Base-by-base conservation (phyloP, 495 filamentous ascomycete species). In the Tuber melanosporum region DNA sequence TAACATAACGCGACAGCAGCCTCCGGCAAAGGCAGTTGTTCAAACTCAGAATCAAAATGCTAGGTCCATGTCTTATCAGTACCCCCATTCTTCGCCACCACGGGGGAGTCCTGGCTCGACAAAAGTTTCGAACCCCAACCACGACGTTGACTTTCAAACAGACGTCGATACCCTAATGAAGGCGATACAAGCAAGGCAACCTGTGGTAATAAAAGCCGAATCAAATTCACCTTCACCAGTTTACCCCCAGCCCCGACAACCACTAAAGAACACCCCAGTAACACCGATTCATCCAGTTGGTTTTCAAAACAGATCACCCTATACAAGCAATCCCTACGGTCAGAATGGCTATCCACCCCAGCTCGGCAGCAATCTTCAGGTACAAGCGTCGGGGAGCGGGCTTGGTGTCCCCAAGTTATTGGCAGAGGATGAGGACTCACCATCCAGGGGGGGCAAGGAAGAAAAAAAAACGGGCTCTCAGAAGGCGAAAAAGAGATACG, bases 151-250 rank as follows among this genome's bases (percentile, higher is more conserved):
- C 70, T 95, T 94, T 85, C 89, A 89, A 45, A 98, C 94, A 1
- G 89, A 92, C 72, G 90, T 98, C 70, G 95, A 98, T 83, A 90
- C 90, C n/a, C 84, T 98, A 57, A 95, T 97, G 93, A 94, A 92
- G 84, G 89, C 92, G 9, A 97, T 98, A 69, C 94, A 98, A 83
- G 86, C 91, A 42, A 93, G 93, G 78, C 74, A 79, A 32, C 44
- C 73, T 14, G 80, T 79, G 72, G 72, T 57, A 62, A 71, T 80
- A 71, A 81, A 74, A 82, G 57, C 85, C 83, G 80, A 79, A 77
- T 75, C 84, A 84, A 79, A 80, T 73, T 71, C 76, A 81, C 75
- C 49, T 39, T 83, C 81, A 19, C 75, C 82, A 78, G 75, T 71
- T 32, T 82, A 82, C 47, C 80, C 76, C 45, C 52, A 75, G 26